Percentiles rank a stretch among this genome's conserved stretches.
phyloP scores from a whole-genome alignment of 345 rosid genomes.

The Populus alba region DNA sequence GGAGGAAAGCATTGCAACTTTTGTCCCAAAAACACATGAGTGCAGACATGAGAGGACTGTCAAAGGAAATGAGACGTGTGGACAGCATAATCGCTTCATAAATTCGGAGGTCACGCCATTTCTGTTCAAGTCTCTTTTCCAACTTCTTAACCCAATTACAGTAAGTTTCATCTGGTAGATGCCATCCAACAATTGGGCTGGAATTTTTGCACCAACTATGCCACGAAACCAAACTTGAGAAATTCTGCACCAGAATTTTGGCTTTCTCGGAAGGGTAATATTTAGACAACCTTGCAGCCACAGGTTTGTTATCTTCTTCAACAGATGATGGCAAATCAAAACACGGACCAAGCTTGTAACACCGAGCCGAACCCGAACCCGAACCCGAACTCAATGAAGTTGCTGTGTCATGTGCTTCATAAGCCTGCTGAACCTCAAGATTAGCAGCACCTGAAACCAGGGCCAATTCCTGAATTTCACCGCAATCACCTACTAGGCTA shows the following conservation, averaged over 20 bases:
- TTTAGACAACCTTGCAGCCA: background rate
- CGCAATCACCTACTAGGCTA: background rate
- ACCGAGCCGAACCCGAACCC: background rate
- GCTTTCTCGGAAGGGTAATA: background rate
- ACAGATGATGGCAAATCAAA: background rate
- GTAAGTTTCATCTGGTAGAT: background rate
- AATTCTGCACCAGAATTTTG: background rate
- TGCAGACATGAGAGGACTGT: background rate
- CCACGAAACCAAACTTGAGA: background rate
- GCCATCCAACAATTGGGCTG: background rate
- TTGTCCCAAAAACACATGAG: background rate
- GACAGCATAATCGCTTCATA: background rate
- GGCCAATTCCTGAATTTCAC: background rate
- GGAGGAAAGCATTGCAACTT: background rate
- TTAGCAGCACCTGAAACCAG: background rate
- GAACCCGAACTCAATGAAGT: background rate
- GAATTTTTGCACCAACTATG: background rate
- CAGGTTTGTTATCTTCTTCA: background rate
- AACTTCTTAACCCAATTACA: background rate
- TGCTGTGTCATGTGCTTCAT: background rate
- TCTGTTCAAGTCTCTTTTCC: background rate
- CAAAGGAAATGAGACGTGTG: background rate
- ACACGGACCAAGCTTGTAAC: background rate
- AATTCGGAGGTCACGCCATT: background rate
- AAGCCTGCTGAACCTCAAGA: background rate